These are phyloP conservation scores for Fomitopsis schrenkii DNA, from an alignment of 1,284 basidiomycete species.

Conservation along the genomic window DNA sequence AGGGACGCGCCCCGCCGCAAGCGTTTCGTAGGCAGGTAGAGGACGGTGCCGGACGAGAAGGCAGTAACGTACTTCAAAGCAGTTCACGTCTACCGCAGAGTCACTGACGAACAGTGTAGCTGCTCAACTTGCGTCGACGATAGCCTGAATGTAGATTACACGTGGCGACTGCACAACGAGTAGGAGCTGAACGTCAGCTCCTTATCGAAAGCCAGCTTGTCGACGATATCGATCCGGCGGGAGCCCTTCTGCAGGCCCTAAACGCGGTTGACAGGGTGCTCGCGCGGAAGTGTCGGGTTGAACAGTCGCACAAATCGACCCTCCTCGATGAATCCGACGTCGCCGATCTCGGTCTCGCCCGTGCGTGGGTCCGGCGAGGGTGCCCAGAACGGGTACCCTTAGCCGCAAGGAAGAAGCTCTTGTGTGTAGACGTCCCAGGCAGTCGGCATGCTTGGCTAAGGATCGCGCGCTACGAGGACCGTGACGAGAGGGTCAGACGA, in stretches of 20 bases:
- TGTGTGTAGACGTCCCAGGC: not conserved
- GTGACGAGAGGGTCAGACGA: not conserved
- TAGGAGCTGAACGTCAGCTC: not conserved
- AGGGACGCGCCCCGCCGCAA: not conserved
- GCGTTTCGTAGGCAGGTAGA: not conserved
- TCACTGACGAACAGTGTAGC: not conserved
- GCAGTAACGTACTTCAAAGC: not conserved
- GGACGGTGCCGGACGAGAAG: not conserved
- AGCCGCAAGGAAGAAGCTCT: not conserved
- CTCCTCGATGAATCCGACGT: conserved; percentile 24
- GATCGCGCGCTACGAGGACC: too few relatives aligned
- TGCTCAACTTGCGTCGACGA: too few relatives aligned
- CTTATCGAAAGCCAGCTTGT: not conserved
- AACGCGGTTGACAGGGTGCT: conserved; percentile 16
- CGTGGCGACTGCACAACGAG: not conserved
- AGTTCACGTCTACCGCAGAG: not conserved
- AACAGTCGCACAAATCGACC: conserved; percentile 25
- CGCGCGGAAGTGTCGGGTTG: conserved; percentile 13
- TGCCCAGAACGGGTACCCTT: conserved; percentile 11
- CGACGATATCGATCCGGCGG: not conserved
- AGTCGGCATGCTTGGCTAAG: not conserved
- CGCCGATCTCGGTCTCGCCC: conserved; percentile 20
- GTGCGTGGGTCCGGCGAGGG: conserved; percentile 16
- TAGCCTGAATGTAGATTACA: too few relatives aligned
- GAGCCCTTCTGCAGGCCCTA: conserved; percentile 10